Evolutionary conservation across 2,329 filamentous ascomycete genomes (phyloP).

Genomic region (Rhytidhysteron rufulum): DNA sequence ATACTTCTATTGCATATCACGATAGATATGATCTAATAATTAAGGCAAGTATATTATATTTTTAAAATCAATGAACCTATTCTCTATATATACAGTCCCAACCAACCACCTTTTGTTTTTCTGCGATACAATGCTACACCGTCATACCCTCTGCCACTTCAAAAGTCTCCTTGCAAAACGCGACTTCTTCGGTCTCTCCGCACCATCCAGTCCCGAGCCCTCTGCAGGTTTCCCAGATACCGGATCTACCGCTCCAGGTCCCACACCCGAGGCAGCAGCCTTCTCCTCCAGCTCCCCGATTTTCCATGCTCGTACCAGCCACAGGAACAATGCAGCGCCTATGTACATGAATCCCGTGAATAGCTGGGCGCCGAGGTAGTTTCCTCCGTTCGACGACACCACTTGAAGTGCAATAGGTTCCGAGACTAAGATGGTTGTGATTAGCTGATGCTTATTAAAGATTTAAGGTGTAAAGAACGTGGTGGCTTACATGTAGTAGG

Average conservation of each 20-base stretch:
- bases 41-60: too few relatives aligned
- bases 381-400: conserved; percentile 44
- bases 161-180: conserved; percentile 26
- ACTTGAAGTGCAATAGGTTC: conserved; percentile 56
- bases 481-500: conserved; percentile 60
- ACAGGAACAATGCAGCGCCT: conserved; percentile 51
- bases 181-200: conserved; percentile 12
- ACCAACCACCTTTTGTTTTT: too few relatives aligned
- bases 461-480: neutral
- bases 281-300: conserved; percentile 50
- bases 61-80: too few relatives aligned
- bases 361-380: conserved; percentile 56
- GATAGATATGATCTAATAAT: too few relatives aligned
- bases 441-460: too few relatives aligned
- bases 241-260: conserved; percentile 18
- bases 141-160: conserved; percentile 23
- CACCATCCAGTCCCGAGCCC: neutral
- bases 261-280: conserved; percentile 27
- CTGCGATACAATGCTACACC: neutral
- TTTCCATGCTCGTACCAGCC: conserved; percentile 59
- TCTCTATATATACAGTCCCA: too few relatives aligned
- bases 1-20: too few relatives aligned
- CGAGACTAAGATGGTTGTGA: conserved; percentile 38
- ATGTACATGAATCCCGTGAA: conserved; percentile 62
- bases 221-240: conserved; percentile 5